A percentile compares a stretch with the other conserved stretches of the same genome.
These are phyloP conservation scores for Boletus sp. DNA, from an alignment of 768 basidiomycete genomes.

Conservation along the genomic window DNA sequence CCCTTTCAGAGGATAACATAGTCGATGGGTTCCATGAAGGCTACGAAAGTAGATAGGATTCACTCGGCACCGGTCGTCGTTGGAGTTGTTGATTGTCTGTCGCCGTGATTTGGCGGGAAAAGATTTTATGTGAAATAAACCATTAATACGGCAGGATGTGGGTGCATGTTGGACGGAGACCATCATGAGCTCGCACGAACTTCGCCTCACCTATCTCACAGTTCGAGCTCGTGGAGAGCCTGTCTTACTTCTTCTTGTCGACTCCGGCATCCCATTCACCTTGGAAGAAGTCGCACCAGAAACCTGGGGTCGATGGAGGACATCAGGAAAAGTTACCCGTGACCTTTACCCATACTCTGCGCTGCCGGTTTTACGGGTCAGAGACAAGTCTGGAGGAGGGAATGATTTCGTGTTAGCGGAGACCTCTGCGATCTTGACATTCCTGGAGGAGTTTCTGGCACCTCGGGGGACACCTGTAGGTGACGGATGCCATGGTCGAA, in stretches of 20 bases:
- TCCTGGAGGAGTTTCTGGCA: conserved; percentile 21
- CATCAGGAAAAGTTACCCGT: conserved; percentile 10
- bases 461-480: conserved; percentile 14
- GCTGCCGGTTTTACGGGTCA: conserved; percentile 25
- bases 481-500: background rate
- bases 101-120: background rate
- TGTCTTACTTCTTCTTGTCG: conserved; percentile 23
- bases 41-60: background rate
- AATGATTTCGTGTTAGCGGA: conserved; percentile 21
- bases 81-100: background rate
- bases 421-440: conserved; percentile 25
- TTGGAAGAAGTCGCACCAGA: conserved; percentile 16
- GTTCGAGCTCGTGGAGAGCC: conserved; percentile 27
- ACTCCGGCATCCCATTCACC: conserved; percentile 22
- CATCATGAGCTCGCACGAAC: conserved; percentile 12
- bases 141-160: background rate
- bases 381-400: conserved; percentile 3
- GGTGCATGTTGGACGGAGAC: background rate
- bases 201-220: conserved; percentile 23
- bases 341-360: conserved; percentile 24
- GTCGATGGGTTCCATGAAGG: background rate
- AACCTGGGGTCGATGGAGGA: conserved; percentile 18
- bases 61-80: background rate
- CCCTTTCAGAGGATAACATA: conserved; percentile 18
- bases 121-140: background rate